Base-by-base conservation (phyloP, 805 yeast species). In the Wickerhamomyces subpelliculosus region DNA sequence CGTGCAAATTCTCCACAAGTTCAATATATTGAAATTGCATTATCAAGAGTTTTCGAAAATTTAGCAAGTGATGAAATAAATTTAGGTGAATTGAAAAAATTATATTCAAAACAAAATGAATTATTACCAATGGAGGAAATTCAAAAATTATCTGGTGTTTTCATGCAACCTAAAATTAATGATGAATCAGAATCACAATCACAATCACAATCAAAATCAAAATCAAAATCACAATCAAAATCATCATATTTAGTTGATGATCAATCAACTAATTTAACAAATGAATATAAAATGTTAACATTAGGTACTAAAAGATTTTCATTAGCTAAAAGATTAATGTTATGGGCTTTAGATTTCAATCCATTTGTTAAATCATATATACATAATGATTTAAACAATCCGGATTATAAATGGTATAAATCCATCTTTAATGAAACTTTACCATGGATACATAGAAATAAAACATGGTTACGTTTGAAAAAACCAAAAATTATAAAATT, bases 301-400 rank as follows among this genome's bases (percentile, higher is more conserved):
- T 30, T 51, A 2, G 54, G 52, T 8, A 21, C 14, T 2, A 43
- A 37, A 32, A 48, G 42, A 38, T 44, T 52, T 32, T 24, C 40
- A 7, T 46, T 44, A 24, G 52, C 54, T 1, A 54, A 45, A 39
- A 43, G 55, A 43, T 26, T 54, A 24, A 44, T 51, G 9, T 34
- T 52, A 3, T 52, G 59, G 57, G 40, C 53, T 2, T 37, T 52
- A 27, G 52, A 52, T 13, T 47, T 46, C 14, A 51, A 50, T 33
- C 52, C 51, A 12, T 52, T 50, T 40, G 41, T 42, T 12, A 41
- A 40, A 17, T 37, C 38, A 8, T 36, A 34, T 14, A 17, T 42
- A 17, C 44, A 46, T 32, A 27, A 39, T 5, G 44, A 48, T 19
- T 10, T 39, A 14, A 11, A 43, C 2, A 32, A 46, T 23, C 18